Percentiles rank a stretch among this genome's conserved stretches.
These are phyloP conservation scores for Colletotrichum spinosum DNA, from an alignment of 2,329 filamentous ascomycete genomes.

Conservation along the genomic window DNA sequence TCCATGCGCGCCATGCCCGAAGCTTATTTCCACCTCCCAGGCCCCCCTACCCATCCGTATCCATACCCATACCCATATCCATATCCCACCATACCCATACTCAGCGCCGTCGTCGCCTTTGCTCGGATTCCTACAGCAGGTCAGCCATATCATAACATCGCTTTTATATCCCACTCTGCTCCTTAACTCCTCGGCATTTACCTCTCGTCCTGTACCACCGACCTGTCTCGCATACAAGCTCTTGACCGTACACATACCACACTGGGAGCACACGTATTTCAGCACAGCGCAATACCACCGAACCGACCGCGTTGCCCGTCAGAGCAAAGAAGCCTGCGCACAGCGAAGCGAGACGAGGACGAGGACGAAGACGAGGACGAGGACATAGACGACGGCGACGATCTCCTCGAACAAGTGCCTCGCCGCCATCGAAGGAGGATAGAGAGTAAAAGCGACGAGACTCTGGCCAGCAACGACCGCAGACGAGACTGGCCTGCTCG, in stretches of 20 bases:
- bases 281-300: too few relatives aligned
- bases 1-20: conserved; percentile 32
- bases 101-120: conserved; percentile 1
- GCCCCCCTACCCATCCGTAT: conserved; percentile 4
- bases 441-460: neutral
- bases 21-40: conserved; percentile 33
- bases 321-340: neutral
- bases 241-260: too few relatives aligned
- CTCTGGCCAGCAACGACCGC: too few relatives aligned
- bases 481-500: neutral
- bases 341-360: neutral
- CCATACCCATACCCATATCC: too few relatives aligned
- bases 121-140: neutral
- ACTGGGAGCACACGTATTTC: too few relatives aligned
- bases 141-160: conserved; percentile 30
- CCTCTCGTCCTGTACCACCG: neutral
- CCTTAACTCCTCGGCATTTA: conserved; percentile 31
- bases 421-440: too few relatives aligned
- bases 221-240: neutral
- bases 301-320: too few relatives aligned
- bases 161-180: conserved; percentile 18
- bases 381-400: neutral
- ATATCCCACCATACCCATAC: too few relatives aligned
- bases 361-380: too few relatives aligned
- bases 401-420: neutral